Conservation (phyloP, 176 grass and related monocot species). For the Oryza longistaminata region DNA sequence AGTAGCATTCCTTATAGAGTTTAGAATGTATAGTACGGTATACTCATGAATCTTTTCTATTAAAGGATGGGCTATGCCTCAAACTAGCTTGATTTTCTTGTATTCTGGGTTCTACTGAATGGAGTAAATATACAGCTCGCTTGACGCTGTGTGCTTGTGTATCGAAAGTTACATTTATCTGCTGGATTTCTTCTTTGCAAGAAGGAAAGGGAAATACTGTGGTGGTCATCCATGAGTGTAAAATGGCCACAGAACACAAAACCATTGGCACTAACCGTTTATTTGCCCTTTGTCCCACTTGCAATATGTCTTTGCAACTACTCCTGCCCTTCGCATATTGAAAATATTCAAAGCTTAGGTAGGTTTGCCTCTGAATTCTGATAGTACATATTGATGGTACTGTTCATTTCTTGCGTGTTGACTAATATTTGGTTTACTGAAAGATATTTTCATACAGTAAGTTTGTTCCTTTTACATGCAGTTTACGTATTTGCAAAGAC, state of each 20-base stretch:
- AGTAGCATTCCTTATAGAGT: background rate
- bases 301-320: background rate
- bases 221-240: background rate
- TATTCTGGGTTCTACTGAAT: background rate
- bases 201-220: too few relatives aligned
- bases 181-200: background rate
- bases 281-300: background rate
- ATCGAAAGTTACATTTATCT: too few relatives aligned
- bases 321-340: background rate
- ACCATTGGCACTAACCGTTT: background rate
- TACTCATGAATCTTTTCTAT: background rate
- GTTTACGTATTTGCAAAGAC: conserved; percentile 80
- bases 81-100: conserved; percentile 16
- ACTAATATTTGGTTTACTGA: background rate
- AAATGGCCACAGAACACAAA: background rate
- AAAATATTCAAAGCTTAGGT: background rate
- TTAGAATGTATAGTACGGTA: background rate
- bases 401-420: background rate
- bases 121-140: background rate
- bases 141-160: too few relatives aligned
- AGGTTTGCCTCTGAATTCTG: background rate
- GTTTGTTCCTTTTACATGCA: conserved; percentile 37
- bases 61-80: background rate
- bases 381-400: background rate
- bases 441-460: background rate